phyloP scores from a whole-genome alignment of 1,284 basidiomycete genomes.

The Pseudozyma hubeiensis region DNA sequence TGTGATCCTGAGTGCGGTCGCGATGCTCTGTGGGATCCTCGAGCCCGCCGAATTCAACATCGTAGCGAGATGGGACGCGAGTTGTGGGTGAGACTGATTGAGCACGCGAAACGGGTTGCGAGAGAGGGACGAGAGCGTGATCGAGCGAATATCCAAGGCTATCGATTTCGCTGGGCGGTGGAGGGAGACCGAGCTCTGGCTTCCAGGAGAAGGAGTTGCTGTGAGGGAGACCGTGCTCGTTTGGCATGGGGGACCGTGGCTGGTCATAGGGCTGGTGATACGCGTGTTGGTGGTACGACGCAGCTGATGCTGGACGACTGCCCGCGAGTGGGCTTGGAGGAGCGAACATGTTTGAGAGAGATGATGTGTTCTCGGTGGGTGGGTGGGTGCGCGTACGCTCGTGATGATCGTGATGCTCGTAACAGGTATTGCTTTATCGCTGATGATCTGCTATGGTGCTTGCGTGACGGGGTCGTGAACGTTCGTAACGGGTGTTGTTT shows the following conservation, averaged over 20 bases:
- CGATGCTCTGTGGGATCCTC: constrained; percentile 30
- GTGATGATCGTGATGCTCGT: background rate
- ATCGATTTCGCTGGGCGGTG: constrained; percentile 52
- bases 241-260: constrained; percentile 20
- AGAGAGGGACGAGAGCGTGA: constrained; percentile 25
- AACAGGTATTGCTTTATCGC: background rate
- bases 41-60: constrained; percentile 38
- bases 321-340: constrained; percentile 32
- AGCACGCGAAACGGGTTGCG: constrained; percentile 24
- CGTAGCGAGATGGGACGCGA: constrained; percentile 35
- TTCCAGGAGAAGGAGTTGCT: constrained; percentile 54
- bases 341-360: constrained; percentile 39
- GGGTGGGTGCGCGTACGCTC: background rate
- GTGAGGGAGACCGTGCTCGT: constrained; percentile 8
- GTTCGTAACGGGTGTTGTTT: background rate
- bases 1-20: constrained; percentile 45
- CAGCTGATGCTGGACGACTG: constrained; percentile 45
- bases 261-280: constrained; percentile 29
- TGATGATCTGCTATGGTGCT: no score
- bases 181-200: constrained; percentile 52
- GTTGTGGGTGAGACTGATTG: constrained; percentile 29
- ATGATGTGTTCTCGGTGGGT: background rate
- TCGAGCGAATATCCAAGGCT: constrained; percentile 32
- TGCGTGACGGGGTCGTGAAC: background rate
- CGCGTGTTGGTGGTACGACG: constrained; percentile 17